Evolutionary conservation across 768 basidiomycete species (phyloP).

Genomic region (Leccinum fibrillosum): DNA sequence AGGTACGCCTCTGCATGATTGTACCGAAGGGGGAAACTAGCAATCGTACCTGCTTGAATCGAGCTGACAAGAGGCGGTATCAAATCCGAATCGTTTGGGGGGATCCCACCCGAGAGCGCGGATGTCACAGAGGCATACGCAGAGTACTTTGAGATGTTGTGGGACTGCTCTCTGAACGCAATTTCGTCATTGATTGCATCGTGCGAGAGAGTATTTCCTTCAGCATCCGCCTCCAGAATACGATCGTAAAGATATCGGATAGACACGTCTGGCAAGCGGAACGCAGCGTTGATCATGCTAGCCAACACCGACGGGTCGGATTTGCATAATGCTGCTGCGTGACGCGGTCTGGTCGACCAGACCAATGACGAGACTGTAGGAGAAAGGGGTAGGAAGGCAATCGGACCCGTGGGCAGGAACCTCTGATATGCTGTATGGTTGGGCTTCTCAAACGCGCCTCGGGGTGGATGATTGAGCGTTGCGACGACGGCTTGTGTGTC

Average conservation of each 20-base stretch:
- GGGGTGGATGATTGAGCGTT: slow-evolving; percentile 73
- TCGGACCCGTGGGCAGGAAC: slow-evolving; percentile 92
- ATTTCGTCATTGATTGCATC: slow-evolving; percentile 60
- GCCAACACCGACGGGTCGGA: slow-evolving; percentile 62
- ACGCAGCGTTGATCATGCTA: slow-evolving; percentile 86
- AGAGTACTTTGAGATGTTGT: slow-evolving; percentile 61
- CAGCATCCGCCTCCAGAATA: slow-evolving; percentile 51
- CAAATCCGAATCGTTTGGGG: slow-evolving; percentile 55
- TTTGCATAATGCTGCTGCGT: slow-evolving; percentile 70
- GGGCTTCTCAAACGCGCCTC: slow-evolving; percentile 54
- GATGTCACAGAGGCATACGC: slow-evolving; percentile 52
- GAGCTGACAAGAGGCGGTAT: slow-evolving; percentile 74
- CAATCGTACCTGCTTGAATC: slow-evolving; percentile 69
- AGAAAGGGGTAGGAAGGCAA: slow-evolving; percentile 91
- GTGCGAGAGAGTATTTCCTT: slow-evolving; percentile 44
- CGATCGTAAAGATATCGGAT: slow-evolving; percentile 62
- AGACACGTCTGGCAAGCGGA: slow-evolving; percentile 76
- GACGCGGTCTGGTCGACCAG: slow-evolving; percentile 83
- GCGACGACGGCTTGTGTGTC: slow-evolving; percentile 88
- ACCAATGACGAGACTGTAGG: slow-evolving; percentile 81
- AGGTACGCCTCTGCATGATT: slow-evolving; percentile 86
- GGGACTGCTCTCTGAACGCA: slow-evolving; percentile 68
- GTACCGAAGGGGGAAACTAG: slow-evolving; percentile 87
- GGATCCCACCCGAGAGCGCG: slow-evolving; percentile 43
- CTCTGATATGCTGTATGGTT: slow-evolving; percentile 90